Conservation (phyloP, 1,139 yeast genomes). For the Meyerozyma elateridarum region DNA sequence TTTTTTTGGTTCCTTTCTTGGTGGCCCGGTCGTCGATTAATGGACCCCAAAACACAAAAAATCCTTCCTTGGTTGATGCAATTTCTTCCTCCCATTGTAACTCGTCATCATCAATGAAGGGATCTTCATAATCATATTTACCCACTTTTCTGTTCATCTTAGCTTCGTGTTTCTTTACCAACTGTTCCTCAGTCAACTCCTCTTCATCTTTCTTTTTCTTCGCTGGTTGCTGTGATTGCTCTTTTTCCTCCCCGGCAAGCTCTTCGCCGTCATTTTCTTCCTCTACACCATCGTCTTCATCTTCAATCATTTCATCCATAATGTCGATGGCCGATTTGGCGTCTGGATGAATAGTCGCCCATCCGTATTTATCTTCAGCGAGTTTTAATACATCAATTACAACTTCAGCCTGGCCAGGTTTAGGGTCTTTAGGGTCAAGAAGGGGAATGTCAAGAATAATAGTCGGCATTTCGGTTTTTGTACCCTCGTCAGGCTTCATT, state of each 20-base stretch:
- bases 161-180: constrained; percentile 38
- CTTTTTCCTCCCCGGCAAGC: constrained; percentile 32
- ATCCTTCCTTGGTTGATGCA: constrained; percentile 90
- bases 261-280: constrained; percentile 55
- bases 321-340: constrained; percentile 57
- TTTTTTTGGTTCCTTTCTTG: constrained; percentile 15
- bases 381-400: constrained; percentile 73
- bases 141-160: constrained; percentile 69
- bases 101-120: constrained; percentile 94
- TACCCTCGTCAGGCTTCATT: background rate
- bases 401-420: constrained; percentile 66
- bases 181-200: constrained; percentile 44
- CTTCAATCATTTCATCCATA: constrained; percentile 58
- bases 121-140: constrained; percentile 88
- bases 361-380: constrained; percentile 85
- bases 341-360: constrained; percentile 67
- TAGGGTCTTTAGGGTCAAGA: constrained; percentile 42
- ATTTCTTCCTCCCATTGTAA: constrained; percentile 90
- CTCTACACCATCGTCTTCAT: constrained; percentile 54
- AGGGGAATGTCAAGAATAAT: constrained; percentile 61
- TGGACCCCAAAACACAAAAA: constrained; percentile 94
- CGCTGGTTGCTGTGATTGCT: constrained; percentile 15
- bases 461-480: constrained; percentile 36
- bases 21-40: constrained; percentile 57
- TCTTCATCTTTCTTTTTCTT: constrained; percentile 30